Evolutionary conservation across 495 filamentous ascomycete species (phyloP).

Genomic region (Aspergillus heteromorphus): DNA sequence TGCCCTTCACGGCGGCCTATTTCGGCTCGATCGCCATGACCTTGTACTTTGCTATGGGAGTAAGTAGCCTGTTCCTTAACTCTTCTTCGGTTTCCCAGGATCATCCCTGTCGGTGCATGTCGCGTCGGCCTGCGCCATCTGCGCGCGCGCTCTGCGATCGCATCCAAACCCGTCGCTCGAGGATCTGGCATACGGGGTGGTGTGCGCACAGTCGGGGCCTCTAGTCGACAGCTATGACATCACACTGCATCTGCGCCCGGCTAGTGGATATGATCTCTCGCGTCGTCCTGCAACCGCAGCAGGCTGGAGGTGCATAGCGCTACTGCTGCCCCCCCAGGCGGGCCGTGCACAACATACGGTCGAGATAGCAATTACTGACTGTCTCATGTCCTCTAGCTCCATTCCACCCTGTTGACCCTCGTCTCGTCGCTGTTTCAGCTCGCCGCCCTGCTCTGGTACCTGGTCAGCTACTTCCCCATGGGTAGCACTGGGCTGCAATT

Average conservation of each 20-base stretch:
- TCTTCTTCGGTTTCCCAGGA: neutral
- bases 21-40: slow-evolving; percentile 91
- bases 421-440: slow-evolving; percentile 79
- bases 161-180: slow-evolving; percentile 3
- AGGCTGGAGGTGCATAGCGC: neutral
- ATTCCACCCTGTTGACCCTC: slow-evolving; percentile 74
- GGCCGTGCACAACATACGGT: neutral
- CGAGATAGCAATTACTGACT: slow-evolving; percentile 7
- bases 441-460: slow-evolving; percentile 81
- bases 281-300: neutral
- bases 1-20: slow-evolving; percentile 95
- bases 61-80: slow-evolving; percentile 47
- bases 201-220: neutral
- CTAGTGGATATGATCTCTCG: slow-evolving; percentile 6
- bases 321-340: neutral
- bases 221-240: slow-evolving; percentile 3
- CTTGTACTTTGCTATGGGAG: slow-evolving; percentile 83
- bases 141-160: neutral
- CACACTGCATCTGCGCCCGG: neutral
- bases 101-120: neutral
- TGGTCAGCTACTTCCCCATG: slow-evolving; percentile 98
- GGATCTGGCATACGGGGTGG: slow-evolving; percentile 3
- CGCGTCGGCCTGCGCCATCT: slow-evolving; percentile 1
- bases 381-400: slow-evolving; percentile 50
- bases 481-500: slow-evolving; percentile 83